A percentile compares a stretch with the other conserved stretches of the same genome.
These are phyloP conservation scores for Mucor circinelloides DNA, from an alignment of 371 early-diverging fungal genomes.

Conservation along the genomic window DNA sequence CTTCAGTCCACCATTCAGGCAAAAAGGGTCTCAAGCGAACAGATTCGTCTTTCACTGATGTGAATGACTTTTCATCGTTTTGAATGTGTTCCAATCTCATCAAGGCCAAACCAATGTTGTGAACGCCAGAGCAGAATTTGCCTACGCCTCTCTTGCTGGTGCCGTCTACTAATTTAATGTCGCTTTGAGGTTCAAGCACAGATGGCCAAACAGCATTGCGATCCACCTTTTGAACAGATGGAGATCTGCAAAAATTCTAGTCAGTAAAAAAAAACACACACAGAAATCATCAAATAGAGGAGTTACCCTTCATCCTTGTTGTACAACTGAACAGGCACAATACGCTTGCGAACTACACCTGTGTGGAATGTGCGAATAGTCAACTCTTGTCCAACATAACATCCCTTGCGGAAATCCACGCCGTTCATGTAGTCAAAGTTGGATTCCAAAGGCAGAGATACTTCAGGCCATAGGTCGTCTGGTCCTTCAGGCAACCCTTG, in stretches of 20 bases:
- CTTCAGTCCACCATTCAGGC: constrained; percentile 61
- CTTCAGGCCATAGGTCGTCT: constrained; percentile 74
- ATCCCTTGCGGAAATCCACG: constrained; percentile 96
- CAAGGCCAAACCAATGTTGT: constrained; percentile 87
- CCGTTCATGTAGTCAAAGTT: constrained; percentile 93
- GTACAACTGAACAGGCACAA: constrained; percentile 81
- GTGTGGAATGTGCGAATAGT: constrained; percentile 95
- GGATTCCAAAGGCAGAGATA: constrained; percentile 85
- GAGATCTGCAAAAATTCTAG: constrained; percentile 32
- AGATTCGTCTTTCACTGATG: constrained; percentile 37
- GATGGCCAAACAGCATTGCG: constrained; percentile 24
- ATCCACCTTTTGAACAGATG: constrained; percentile 36
- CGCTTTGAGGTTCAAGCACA: constrained; percentile 50
- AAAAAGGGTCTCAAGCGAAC: constrained; percentile 52
- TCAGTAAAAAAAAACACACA: neutral
- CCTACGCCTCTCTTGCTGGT: constrained; percentile 56
- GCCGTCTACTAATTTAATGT: constrained; percentile 46
- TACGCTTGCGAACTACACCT: constrained; percentile 92
- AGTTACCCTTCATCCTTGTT: constrained; percentile 42
- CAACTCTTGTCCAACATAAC: constrained; percentile 97
- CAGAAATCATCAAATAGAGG: neutral
- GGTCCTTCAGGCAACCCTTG: constrained; percentile 90
- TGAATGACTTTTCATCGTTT: constrained; percentile 24
- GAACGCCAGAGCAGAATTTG: constrained; percentile 63
- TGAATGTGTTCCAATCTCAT: constrained; percentile 79